Percentiles rank a stretch among this genome's conserved stretches.
These are phyloP conservation scores for Yarrowia galli DNA, from an alignment of 1,139 yeast genomes.

Conservation along the genomic window DNA sequence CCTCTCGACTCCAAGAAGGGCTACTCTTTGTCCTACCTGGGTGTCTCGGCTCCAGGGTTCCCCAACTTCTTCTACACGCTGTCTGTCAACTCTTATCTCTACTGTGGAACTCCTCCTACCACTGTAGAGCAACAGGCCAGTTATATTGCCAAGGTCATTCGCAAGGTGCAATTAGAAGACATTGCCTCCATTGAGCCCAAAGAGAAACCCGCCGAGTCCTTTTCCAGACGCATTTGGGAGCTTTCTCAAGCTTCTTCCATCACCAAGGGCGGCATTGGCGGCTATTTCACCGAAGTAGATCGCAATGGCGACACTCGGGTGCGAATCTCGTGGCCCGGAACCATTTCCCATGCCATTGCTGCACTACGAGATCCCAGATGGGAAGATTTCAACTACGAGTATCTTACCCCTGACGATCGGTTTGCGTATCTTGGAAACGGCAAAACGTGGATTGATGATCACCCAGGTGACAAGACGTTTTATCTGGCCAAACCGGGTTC, in stretches of 20 bases:
- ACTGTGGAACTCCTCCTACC: conserved; percentile 21
- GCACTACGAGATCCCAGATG: conserved; percentile 42
- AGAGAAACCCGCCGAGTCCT: conserved; percentile 23
- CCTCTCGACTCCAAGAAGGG: conserved; percentile 41
- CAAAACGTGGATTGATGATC: conserved; percentile 38
- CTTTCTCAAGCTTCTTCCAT: conserved; percentile 40
- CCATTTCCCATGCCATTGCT: conserved; percentile 41
- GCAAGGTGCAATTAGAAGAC: conserved; percentile 43
- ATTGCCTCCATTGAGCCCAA: conserved; percentile 12
- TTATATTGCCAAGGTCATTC: conserved; percentile 43
- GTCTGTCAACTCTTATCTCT: conserved; percentile 23
- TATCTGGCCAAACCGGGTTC: background rate
- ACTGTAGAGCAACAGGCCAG: conserved; percentile 42
- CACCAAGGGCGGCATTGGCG: conserved; percentile 41
- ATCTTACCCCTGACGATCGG: conserved; percentile 30
- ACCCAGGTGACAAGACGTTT: conserved; percentile 21
- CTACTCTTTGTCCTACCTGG: conserved; percentile 42
- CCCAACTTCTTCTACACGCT: conserved; percentile 42
- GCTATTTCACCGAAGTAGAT: conserved; percentile 43
- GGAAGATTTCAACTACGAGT: conserved; percentile 43
- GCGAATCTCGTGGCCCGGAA: conserved; percentile 44
- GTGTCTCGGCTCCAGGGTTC: conserved; percentile 43
- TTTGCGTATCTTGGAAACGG: conserved; percentile 39
- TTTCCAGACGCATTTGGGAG: conserved; percentile 14
- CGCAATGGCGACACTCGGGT: conserved; percentile 40